Evolutionary conservation across 2,329 filamentous ascomycete species (phyloP).

Genomic region (Penicillium occitanis): DNA sequence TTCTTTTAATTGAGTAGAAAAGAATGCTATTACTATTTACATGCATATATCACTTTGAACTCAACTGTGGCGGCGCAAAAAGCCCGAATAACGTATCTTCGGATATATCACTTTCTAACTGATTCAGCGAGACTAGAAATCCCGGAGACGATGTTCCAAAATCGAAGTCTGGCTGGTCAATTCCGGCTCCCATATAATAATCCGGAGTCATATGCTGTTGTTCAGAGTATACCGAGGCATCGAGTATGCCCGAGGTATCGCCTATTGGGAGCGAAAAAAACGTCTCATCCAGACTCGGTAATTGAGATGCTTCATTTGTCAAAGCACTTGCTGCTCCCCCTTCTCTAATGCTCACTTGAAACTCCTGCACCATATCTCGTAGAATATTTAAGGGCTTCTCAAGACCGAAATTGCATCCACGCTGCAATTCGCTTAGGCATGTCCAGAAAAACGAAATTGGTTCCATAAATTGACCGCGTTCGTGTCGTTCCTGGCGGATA

Average conservation of each 20-base stretch:
- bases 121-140: not conserved
- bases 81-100: not conserved
- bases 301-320: not conserved
- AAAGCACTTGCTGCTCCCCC: not conserved
- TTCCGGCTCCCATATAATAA: not conserved
- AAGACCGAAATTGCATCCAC: slow-evolving; percentile 33
- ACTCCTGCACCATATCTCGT: not conserved
- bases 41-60: not conserved
- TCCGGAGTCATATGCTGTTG: not conserved
- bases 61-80: not conserved
- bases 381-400: not conserved
- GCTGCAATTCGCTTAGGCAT: slow-evolving; percentile 37
- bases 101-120: not conserved
- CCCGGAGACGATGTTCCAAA: not conserved
- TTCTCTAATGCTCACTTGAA: not conserved
- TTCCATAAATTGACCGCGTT: slow-evolving; percentile 25
- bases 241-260: not conserved
- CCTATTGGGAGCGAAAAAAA: not conserved
- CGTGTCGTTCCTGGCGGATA: slow-evolving; percentile 22
- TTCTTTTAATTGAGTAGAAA: not conserved
- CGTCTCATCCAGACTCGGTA: not conserved
- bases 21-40: not conserved
- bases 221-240: not conserved
- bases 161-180: not conserved
- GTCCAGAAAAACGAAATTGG: slow-evolving; percentile 42